phyloP scores from a whole-genome alignment of 108 stramenopile genomes.

The Nannochloropsis granulata region DNA sequence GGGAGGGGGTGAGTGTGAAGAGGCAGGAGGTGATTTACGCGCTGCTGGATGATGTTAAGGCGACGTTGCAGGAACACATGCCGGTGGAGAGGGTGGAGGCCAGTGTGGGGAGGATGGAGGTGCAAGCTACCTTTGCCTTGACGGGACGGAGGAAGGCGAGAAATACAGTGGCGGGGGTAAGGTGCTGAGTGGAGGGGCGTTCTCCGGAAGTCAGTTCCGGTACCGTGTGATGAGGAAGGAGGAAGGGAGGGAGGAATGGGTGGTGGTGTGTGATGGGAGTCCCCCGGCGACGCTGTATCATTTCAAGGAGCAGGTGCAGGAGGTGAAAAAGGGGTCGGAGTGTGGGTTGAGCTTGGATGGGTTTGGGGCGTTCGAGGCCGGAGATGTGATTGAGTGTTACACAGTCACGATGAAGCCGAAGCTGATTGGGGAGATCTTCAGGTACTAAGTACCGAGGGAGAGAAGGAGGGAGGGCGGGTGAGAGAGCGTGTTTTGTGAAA shows the following conservation, averaged over 20 bases:
- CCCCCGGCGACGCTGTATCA: slow-evolving; percentile 20
- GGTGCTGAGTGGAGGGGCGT: background rate
- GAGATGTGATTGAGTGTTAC: slow-evolving; percentile 36
- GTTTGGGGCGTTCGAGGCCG: slow-evolving; percentile 31
- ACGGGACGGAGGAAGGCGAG: background rate
- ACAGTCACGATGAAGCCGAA: background rate
- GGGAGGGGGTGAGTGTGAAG: slow-evolving; percentile 18
- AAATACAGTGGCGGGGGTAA: background rate
- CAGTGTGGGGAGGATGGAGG: background rate
- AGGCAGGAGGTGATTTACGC: slow-evolving; percentile 38
- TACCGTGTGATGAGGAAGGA: background rate
- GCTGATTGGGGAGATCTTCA: background rate
- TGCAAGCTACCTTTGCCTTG: background rate
- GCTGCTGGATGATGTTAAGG: background rate
- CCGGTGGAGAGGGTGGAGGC: background rate
- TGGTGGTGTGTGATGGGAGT: background rate
- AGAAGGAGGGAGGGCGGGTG: background rate
- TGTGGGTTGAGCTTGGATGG: slow-evolving; percentile 31
- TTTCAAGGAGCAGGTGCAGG: slow-evolving; percentile 54
- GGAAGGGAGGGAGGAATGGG: background rate
- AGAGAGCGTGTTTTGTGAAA: background rate
- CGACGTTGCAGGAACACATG: background rate
- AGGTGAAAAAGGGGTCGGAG: slow-evolving; percentile 39
- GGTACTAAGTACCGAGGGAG: background rate
- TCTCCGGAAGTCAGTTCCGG: background rate